Evolutionary conservation across 2,329 filamentous ascomycete genomes (phyloP), one percentile per base, ranked within the genome.

Genomic region (Rutstroemia sp.): DNA sequence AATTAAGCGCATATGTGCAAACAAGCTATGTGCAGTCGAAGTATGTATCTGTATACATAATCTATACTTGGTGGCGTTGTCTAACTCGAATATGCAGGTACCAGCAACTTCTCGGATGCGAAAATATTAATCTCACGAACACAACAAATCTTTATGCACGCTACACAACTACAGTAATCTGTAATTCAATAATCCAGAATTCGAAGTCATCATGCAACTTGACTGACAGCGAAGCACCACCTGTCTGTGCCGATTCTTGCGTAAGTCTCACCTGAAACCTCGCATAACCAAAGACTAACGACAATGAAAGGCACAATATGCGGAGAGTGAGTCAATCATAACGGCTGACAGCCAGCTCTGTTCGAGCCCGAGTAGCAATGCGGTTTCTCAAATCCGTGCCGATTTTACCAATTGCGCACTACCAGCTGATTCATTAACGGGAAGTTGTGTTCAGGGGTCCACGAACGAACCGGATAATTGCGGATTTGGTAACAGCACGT

Each of bases 171-270:
- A 94, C 88, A 59, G 86, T 95, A 61, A 80, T 99, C 62, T 99
- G 94, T 79, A 97, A 95, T 76, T 81, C 89, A 62, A 88, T 99
- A 68, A 82, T 99, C 51, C 94, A 99, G 72, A 92, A 90, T 69
- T 97, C 94, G 5, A 83, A 87, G 65, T 69, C 73, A 10, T 69
- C 79, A 25, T 99, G 94, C 73, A 73, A 75, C 19, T 74, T 95
- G 47, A 80, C 85, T 0, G 71, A 77, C n/a, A 73, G 78, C 30
- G 75, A 85, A 44, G 83, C 88, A 5, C 77, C 78, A 57, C 91
- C 94, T 2, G 76, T 97, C 16, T 99, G 94, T 72, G 94, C 92
- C 47, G 87, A 94, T 61, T 86, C 88, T 61, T 99, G 94, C 72
- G 89, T 89, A 76, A 67, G 84, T 76, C 53, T 51, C 58, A 67